These are phyloP conservation scores for Hypoxylon subgilvum DNA, from an alignment of 495 filamentous ascomycete genomes.

Conservation along the genomic window DNA sequence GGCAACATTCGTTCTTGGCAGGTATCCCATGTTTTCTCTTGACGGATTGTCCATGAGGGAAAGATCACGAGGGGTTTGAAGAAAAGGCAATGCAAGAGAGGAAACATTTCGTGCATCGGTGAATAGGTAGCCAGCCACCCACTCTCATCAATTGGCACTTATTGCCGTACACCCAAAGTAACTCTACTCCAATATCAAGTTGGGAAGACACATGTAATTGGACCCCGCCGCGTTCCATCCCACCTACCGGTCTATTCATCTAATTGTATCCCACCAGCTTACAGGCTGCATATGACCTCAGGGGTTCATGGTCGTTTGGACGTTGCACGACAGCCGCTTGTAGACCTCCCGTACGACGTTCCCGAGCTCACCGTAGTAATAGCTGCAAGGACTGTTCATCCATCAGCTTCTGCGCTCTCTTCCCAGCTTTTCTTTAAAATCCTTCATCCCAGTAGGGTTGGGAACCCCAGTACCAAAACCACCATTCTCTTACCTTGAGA, in stretches of 20 bases:
- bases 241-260: slow-evolving; percentile 26
- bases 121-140: neutral
- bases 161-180: slow-evolving; percentile 17
- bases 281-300: slow-evolving; percentile 26
- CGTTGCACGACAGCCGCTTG: slow-evolving; percentile 37
- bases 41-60: slow-evolving; percentile 3
- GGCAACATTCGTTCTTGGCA: slow-evolving; percentile 28
- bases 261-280: slow-evolving; percentile 14
- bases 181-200: slow-evolving; percentile 26
- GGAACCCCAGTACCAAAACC: slow-evolving; percentile 13
- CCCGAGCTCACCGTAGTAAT: slow-evolving; percentile 28
- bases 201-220: slow-evolving; percentile 26
- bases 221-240: slow-evolving; percentile 32
- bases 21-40: slow-evolving; percentile 10
- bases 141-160: slow-evolving; percentile 23
- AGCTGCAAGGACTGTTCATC: slow-evolving; percentile 4
- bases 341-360: slow-evolving; percentile 35
- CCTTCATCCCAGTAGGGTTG: slow-evolving; percentile 24
- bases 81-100: slow-evolving; percentile 34
- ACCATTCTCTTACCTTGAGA: slow-evolving; percentile 14
- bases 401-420: slow-evolving; percentile 2
- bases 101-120: slow-evolving; percentile 6
- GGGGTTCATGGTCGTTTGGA: slow-evolving; percentile 36
- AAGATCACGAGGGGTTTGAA: slow-evolving; percentile 33
- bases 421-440: slow-evolving; percentile 30